These are phyloP conservation scores for Torrubiella hemipterigena DNA, from an alignment of 2,329 filamentous ascomycete genomes.

Conservation along the genomic window DNA sequence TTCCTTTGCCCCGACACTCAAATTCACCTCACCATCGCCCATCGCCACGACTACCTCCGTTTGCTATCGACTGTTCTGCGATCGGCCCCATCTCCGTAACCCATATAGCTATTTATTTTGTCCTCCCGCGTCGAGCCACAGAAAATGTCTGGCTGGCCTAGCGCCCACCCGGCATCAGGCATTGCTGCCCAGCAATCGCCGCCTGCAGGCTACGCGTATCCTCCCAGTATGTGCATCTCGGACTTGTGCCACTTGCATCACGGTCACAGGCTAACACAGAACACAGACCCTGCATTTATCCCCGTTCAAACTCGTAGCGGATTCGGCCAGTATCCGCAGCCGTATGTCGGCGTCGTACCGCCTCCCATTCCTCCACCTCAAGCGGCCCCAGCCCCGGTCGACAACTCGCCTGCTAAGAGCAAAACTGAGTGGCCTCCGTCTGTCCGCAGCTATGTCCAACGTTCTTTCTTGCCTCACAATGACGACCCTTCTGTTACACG, in stretches of 20 bases:
- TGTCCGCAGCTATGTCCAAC: conserved; percentile 81
- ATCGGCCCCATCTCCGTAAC: too few relatives aligned
- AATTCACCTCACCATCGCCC: too few relatives aligned
- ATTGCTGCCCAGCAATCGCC: conserved; percentile 25
- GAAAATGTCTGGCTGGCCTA: conserved; percentile 26
- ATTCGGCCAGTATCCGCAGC: conserved; percentile 34
- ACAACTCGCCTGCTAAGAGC: conserved; percentile 32
- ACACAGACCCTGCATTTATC: conserved; percentile 42
- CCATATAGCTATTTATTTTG: too few relatives aligned
- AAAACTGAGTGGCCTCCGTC: conserved; percentile 70
- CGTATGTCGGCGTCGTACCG: too few relatives aligned
- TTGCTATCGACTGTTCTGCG: too few relatives aligned
- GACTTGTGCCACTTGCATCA: conserved; percentile 2
- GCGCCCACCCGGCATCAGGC: conserved; percentile 25
- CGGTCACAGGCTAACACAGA: conserved; percentile 13
- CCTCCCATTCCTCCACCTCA: conserved; percentile 16
- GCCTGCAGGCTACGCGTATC: conserved; percentile 24
- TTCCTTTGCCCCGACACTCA: too few relatives aligned
- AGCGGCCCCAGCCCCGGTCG: conserved; percentile 15
- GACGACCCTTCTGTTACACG: conserved; percentile 49
- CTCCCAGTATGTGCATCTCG: conserved; percentile 20
- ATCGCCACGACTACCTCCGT: too few relatives aligned
- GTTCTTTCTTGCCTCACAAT: conserved; percentile 71
- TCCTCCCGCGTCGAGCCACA: too few relatives aligned
- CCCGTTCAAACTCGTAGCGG: conserved; percentile 50